Evolutionary conservation across 371 early-diverging fungal genomes (phyloP).

Genomic region (Cokeromyces recurvatus): DNA sequence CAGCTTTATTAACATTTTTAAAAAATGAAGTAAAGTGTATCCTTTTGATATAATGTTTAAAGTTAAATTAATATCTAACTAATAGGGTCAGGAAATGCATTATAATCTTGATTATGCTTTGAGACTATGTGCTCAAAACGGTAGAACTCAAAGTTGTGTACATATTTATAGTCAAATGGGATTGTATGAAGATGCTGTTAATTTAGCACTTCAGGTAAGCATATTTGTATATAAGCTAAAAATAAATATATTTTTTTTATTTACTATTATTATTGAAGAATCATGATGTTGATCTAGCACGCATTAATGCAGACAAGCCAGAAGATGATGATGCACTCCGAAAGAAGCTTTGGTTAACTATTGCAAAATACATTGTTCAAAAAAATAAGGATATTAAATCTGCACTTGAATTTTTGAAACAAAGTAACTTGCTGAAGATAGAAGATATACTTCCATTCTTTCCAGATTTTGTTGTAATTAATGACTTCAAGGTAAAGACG

Average conservation of each 20-base stretch:
- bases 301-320: slow-evolving; percentile 88
- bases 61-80: slow-evolving; percentile 75
- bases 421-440: slow-evolving; percentile 83
- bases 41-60: no score
- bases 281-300: slow-evolving; percentile 83
- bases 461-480: slow-evolving; percentile 92
- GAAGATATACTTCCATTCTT: slow-evolving; percentile 95
- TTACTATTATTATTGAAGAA: slow-evolving; percentile 73
- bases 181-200: slow-evolving; percentile 84
- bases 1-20: slow-evolving; percentile 63
- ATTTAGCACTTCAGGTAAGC: slow-evolving; percentile 70
- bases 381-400: slow-evolving; percentile 77
- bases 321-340: slow-evolving; percentile 71
- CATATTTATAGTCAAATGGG: slow-evolving; percentile 81
- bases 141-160: slow-evolving; percentile 75
- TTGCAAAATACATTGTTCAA: slow-evolving; percentile 86
- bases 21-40: slow-evolving; percentile 68
- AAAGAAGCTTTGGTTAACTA: slow-evolving; percentile 87
- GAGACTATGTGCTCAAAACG: slow-evolving; percentile 72
- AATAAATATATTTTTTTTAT: slow-evolving; percentile 26
- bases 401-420: slow-evolving; percentile 78
- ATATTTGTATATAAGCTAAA: not conserved
- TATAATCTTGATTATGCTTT: slow-evolving; percentile 88
- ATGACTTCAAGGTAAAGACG: slow-evolving; percentile 91
- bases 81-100: slow-evolving; percentile 64